phyloP scores from a whole-genome alignment of 1,139 yeast genomes.

The Candida labiduridarum region DNA sequence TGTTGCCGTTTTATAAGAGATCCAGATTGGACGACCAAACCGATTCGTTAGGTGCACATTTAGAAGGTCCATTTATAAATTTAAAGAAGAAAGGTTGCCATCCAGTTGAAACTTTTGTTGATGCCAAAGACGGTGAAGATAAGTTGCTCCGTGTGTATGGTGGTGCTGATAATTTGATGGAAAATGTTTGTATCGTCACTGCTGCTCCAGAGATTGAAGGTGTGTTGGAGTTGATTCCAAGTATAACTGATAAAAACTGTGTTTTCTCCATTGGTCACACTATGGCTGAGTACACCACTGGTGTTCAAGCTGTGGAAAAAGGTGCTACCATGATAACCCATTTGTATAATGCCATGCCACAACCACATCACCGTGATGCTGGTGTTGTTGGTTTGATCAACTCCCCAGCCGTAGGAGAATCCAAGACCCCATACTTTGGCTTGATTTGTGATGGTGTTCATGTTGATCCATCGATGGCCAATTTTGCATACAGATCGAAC shows the following conservation, averaged over 20 bases:
- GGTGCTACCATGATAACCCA: slow-evolving; percentile 68
- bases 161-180: slow-evolving; percentile 37
- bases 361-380: slow-evolving; percentile 63
- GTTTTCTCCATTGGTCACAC: slow-evolving; percentile 63
- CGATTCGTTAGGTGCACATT: slow-evolving; percentile 65
- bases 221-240: slow-evolving; percentile 51
- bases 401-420: slow-evolving; percentile 32
- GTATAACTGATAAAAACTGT: slow-evolving; percentile 35
- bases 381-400: slow-evolving; percentile 61
- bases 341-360: slow-evolving; percentile 69
- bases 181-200: slow-evolving; percentile 54
- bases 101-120: slow-evolving; percentile 57
- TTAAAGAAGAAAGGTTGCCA: slow-evolving; percentile 63
- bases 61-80: slow-evolving; percentile 66
- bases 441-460: slow-evolving; percentile 66
- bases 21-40: slow-evolving; percentile 39
- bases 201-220: slow-evolving; percentile 68
- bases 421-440: slow-evolving; percentile 54
- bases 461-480: slow-evolving; percentile 60
- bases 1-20: slow-evolving; percentile 48
- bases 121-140: slow-evolving; percentile 42
- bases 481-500: slow-evolving; percentile 54
- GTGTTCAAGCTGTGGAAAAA: slow-evolving; percentile 48
- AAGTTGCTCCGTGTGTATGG: slow-evolving; percentile 51
- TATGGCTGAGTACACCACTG: slow-evolving; percentile 50